phyloP scores from a whole-genome alignment of 169 alveolate species.

The Eimeria mitis region DNA sequence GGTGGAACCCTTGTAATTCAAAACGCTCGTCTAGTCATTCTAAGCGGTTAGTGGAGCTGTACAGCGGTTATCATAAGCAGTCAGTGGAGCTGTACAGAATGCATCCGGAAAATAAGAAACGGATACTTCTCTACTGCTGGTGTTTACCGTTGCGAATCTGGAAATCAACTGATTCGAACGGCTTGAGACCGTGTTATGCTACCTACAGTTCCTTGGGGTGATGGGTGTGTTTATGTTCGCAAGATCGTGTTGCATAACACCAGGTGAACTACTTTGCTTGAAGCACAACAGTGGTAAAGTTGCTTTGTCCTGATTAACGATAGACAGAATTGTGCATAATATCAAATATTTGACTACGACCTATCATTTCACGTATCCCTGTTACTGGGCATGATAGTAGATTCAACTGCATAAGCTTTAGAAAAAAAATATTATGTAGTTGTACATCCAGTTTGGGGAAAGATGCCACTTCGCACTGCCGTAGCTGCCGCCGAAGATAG shows the following conservation, averaged over 20 bases:
- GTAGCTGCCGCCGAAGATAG: constrained; percentile 27
- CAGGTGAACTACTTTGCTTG: not conserved
- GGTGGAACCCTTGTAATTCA: not conserved
- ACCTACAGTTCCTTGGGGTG: not conserved
- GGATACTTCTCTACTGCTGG: not conserved
- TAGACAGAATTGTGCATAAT: not conserved
- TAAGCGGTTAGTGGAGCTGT: not conserved
- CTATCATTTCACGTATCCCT: not conserved
- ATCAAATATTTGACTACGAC: not conserved
- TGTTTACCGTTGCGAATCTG: not conserved
- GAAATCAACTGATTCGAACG: not conserved
- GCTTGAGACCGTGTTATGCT: not conserved
- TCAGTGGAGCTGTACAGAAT: not conserved
- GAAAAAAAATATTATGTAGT: not conserved
- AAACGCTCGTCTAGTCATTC: not conserved
- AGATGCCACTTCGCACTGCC: constrained; percentile 63
- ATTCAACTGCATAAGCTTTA: not conserved
- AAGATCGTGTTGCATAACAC: not conserved
- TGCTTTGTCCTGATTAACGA: not conserved
- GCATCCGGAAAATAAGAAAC: not conserved
- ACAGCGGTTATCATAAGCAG: too few relatives aligned
- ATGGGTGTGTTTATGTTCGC: not conserved
- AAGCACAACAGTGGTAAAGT: not conserved
- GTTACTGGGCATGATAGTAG: not conserved
- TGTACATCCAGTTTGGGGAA: constrained; percentile 46